Evolutionary conservation across 306 rosid species (phyloP), one percentile per base, ranked within the genome.

Genomic region (Hippophae rhamnoides): DNA sequence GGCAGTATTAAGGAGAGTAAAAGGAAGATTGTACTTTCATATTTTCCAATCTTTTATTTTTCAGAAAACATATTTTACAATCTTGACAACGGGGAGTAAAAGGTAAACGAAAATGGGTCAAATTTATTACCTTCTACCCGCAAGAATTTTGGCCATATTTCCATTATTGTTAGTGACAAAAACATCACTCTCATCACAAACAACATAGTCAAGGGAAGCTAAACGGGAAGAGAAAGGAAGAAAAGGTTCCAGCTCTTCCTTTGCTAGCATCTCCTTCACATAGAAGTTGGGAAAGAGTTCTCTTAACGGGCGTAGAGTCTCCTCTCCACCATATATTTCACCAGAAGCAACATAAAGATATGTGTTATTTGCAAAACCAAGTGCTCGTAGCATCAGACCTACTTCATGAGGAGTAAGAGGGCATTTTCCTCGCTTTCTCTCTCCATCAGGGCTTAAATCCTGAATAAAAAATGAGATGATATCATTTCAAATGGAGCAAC

Each of bases 111-210:
- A 23, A 48, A 56, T 47, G 56, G n/a, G 53, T 26, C 1, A 11
- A 43, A 59, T 25, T 52, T 72, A 78, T 69, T 64, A 93, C 99
- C 99, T 88, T 75, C 83, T 88, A 54, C 97, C 99, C 6, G 95
- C 97, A 52, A 93, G 99, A 78, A 93, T 84, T 79, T 81, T 93
- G 70, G 99, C 99, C 99, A 93, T 93, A 72, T 93, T 93, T 52
- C 99, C 99, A 47, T 93, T 93, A 65, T 93, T 93, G 72, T 93
- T 93, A n/a, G 99, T 72, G 68, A 93, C 97, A 82, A 93, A 93
- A 26, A 93, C 99, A 62, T 93, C 89, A 69, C 97, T 93, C 53
- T 88, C 95, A 41, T 93, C 96, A 65, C 95, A 82, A 66, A 93
- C 99, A 62, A 85, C 72, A 81, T 93, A 93, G 76, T 93, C 99